Evolutionary conservation across 148 eudicot species (phyloP).

Genomic region (Fagopyrum homotropicum): DNA sequence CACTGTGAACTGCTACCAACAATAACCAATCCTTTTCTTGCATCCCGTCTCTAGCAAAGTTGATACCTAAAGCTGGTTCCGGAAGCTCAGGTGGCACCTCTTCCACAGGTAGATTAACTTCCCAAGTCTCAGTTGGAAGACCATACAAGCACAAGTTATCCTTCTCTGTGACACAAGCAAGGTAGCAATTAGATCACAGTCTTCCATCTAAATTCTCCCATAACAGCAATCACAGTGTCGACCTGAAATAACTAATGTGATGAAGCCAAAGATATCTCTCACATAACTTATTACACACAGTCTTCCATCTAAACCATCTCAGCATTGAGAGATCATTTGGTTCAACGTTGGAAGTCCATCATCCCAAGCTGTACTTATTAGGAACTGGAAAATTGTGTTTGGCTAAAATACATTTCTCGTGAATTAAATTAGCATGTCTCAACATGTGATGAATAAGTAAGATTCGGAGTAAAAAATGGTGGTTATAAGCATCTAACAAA

Average conservation of each 20-base stretch:
- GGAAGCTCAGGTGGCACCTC: constrained; percentile 48
- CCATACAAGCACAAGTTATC: constrained; percentile 42
- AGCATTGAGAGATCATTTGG: no score
- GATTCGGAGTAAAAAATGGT: no score
- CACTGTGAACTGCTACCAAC: constrained; percentile 38
- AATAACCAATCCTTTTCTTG: constrained; percentile 31
- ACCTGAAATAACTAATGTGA: no score
- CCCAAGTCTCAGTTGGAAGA: constrained; percentile 44
- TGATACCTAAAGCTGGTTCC: constrained; percentile 39
- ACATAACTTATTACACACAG: no score
- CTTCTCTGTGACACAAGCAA: constrained; percentile 21
- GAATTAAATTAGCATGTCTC: no score
- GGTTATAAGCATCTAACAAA: not conserved
- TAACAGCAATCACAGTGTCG: not conserved
- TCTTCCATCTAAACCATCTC: no score
- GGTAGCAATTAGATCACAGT: not conserved
- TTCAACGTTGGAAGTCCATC: no score
- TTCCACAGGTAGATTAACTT: constrained; percentile 34
- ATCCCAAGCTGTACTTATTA: no score
- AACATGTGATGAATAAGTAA: no score
- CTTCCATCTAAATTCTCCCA: not conserved
- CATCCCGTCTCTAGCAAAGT: constrained; percentile 46
- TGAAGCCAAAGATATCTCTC: no score
- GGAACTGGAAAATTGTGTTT: no score
- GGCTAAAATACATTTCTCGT: no score